phyloP scores from a whole-genome alignment of 192 early-diverging fungal genomes.

The Coemansia sp. region DNA sequence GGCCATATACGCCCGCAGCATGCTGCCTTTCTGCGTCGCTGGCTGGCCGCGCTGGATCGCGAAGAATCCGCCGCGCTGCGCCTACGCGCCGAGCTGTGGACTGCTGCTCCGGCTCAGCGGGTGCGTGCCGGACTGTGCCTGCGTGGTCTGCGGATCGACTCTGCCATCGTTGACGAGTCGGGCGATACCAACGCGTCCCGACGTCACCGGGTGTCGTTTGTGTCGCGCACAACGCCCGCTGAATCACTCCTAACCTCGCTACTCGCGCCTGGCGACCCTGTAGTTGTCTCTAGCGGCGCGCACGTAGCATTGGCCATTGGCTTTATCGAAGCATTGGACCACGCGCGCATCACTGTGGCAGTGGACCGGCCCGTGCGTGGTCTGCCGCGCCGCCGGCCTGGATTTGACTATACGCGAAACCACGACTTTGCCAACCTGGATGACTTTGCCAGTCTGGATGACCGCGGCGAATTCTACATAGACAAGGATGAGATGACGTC shows the following conservation, averaged over 20 bases:
- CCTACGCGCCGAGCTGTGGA: constrained; percentile 67
- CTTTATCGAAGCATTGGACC: constrained; percentile 55
- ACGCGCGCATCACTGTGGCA: constrained; percentile 49
- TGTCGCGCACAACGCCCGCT: neutral
- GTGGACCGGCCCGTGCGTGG: constrained; percentile 65
- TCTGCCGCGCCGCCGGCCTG: constrained; percentile 45
- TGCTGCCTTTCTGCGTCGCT: constrained; percentile 67
- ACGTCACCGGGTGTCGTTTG: constrained; percentile 31
- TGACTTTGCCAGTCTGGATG: too few relatives aligned
- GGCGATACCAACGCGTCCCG: constrained; percentile 20
- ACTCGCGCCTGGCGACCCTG: constrained; percentile 62
- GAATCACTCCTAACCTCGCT: constrained; percentile 35
- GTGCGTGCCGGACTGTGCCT: constrained; percentile 50
- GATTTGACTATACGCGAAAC: constrained; percentile 53
- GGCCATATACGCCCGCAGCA: constrained; percentile 56
- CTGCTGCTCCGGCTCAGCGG: constrained; percentile 46
- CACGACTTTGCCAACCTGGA: too few relatives aligned
- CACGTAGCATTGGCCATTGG: constrained; percentile 75
- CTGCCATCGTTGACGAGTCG: constrained; percentile 23
- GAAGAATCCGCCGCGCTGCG: constrained; percentile 68
- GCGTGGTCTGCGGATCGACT: constrained; percentile 26
- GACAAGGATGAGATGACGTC: constrained; percentile 78
- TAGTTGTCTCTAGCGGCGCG: constrained; percentile 72
- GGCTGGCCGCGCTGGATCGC: constrained; percentile 66
- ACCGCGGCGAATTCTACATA: too few relatives aligned